Conservation (phyloP, 208 protist genomes). For the Naegleria fowleri region DNA sequence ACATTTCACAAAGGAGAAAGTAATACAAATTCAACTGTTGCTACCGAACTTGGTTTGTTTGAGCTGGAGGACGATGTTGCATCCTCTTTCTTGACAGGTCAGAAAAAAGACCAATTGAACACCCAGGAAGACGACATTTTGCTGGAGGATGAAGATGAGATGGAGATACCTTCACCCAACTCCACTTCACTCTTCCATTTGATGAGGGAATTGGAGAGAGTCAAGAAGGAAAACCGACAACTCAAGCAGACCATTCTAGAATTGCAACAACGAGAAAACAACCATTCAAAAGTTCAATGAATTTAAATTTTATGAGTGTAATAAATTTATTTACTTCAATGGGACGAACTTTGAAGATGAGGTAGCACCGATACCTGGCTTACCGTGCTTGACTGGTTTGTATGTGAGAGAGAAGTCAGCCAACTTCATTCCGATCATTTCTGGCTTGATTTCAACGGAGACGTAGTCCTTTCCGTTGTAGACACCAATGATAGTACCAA, state of each 20-base stretch:
- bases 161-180: too few relatives aligned
- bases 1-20: too few relatives aligned
- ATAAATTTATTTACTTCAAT: slow-evolving; percentile 57
- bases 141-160: too few relatives aligned
- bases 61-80: not conserved
- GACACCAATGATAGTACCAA: slow-evolving; percentile 95
- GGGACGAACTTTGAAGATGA: slow-evolving; percentile 76
- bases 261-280: not conserved
- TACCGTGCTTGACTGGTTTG: slow-evolving; percentile 97
- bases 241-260: not conserved
- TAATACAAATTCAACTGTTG: too few relatives aligned
- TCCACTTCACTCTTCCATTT: too few relatives aligned
- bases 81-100: not conserved
- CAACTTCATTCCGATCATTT: slow-evolving; percentile 99
- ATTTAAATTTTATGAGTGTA: not conserved
- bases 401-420: slow-evolving; percentile 99
- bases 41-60: not conserved
- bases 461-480: slow-evolving; percentile 99
- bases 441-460: slow-evolving; percentile 97
- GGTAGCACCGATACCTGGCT: slow-evolving; percentile 97
- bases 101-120: not conserved
- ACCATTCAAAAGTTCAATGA: not conserved
- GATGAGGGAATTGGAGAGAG: too few relatives aligned
- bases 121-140: too few relatives aligned
- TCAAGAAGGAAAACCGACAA: not conserved